phyloP scores from a whole-genome alignment of 2,329 filamentous ascomycete genomes.

The Fusarium chaquense region DNA sequence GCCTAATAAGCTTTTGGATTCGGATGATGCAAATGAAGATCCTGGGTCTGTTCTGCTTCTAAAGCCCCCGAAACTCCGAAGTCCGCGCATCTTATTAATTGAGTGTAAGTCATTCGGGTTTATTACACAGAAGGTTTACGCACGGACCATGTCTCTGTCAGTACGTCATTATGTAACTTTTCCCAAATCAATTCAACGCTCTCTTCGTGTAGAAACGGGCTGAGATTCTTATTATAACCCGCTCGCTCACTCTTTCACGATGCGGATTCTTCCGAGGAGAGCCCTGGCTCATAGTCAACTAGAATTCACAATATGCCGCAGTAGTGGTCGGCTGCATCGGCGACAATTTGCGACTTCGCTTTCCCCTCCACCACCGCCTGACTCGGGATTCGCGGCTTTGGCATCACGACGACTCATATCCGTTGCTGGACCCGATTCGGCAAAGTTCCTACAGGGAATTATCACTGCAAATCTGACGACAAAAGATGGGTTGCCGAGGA shows the following conservation, averaged over 20 bases:
- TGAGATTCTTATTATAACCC: constrained; percentile 16
- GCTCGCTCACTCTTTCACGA: constrained; percentile 26
- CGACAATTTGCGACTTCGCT: constrained; percentile 50
- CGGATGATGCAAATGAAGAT: constrained; percentile 14
- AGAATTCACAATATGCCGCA: constrained; percentile 47
- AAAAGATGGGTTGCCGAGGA: constrained; percentile 52
- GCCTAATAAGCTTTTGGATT: constrained; percentile 12
- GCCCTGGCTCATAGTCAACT: constrained; percentile 31
- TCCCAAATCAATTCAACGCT: constrained; percentile 28
- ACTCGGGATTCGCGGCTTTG: constrained; percentile 66
- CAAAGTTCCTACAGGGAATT: constrained; percentile 88
- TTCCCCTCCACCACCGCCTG: constrained; percentile 57
- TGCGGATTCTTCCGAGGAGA: constrained; percentile 46
- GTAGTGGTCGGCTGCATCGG: constrained; percentile 49
- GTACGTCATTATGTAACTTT: constrained; percentile 45
- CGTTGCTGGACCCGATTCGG: constrained; percentile 81
- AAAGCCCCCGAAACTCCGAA: constrained; percentile 32
- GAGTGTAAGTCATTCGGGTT: not conserved
- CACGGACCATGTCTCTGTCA: constrained; percentile 35
- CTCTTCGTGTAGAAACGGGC: constrained; percentile 23
- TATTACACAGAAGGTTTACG: not conserved
- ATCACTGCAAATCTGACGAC: constrained; percentile 72
- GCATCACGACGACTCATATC: constrained; percentile 83
- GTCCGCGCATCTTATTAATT: constrained; percentile 13
- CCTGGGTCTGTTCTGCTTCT: constrained; percentile 1